These are phyloP conservation scores for Phytophthora pluvialis DNA, from an alignment of 352 stramenopile genomes.

Conservation along the genomic window DNA sequence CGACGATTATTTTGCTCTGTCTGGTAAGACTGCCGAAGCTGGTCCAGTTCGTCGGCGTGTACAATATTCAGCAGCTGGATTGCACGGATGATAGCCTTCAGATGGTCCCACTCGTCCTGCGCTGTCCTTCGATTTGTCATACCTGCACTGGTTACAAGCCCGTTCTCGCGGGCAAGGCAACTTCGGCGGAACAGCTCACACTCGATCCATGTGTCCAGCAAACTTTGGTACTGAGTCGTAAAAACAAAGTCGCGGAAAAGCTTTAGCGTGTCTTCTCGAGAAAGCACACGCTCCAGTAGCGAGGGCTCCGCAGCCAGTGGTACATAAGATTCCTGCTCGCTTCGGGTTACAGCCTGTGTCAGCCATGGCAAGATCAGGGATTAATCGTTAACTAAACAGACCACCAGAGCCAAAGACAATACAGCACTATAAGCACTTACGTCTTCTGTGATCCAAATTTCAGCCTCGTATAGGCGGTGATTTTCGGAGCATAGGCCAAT, in stretches of 20 bases:
- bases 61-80: slow-evolving; percentile 68
- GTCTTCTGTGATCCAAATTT: slow-evolving; percentile 88
- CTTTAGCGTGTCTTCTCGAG: slow-evolving; percentile 79
- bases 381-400: not conserved
- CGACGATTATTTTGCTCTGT: slow-evolving; percentile 72
- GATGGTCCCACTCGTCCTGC: slow-evolving; percentile 82
- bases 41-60: slow-evolving; percentile 54
- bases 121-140: slow-evolving; percentile 44
- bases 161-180: slow-evolving; percentile 67
- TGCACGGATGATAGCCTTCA: slow-evolving; percentile 68
- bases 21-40: slow-evolving; percentile 71
- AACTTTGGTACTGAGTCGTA: slow-evolving; percentile 59
- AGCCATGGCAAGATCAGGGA: too few relatives aligned
- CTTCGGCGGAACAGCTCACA: slow-evolving; percentile 81
- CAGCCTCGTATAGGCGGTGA: slow-evolving; percentile 77
- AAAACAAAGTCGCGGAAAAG: slow-evolving; percentile 84
- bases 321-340: slow-evolving; percentile 58
- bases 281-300: slow-evolving; percentile 69
- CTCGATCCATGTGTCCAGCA: slow-evolving; percentile 88
- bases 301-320: slow-evolving; percentile 58
- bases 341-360: slow-evolving; percentile 59
- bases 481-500: slow-evolving; percentile 85
- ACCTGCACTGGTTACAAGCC: slow-evolving; percentile 38
- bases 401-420: not conserved
- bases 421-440: slow-evolving; percentile 38